Conservation (phyloP, 345 rosid genomes). For the Salix viminalis region DNA sequence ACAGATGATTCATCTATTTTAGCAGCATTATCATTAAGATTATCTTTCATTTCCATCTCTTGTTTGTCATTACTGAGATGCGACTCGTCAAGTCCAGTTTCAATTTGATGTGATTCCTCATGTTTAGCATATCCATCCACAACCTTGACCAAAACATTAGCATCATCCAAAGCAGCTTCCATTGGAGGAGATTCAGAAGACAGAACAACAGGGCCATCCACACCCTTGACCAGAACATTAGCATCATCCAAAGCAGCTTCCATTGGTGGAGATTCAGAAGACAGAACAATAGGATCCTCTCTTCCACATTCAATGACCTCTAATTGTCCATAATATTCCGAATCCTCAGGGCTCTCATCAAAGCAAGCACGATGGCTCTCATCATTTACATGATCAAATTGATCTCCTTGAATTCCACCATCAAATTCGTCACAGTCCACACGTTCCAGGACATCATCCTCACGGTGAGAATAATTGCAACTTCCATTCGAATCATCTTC, state of each 20-base stretch:
- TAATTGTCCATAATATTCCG: slow-evolving; percentile 29
- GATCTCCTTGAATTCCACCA: slow-evolving; percentile 19
- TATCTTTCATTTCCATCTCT: slow-evolving; percentile 16
- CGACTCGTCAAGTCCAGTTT: slow-evolving; percentile 9
- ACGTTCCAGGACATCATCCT: slow-evolving; percentile 24
- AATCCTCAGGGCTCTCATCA: slow-evolving; percentile 46
- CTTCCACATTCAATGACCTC: slow-evolving; percentile 27
- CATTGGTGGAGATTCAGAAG: slow-evolving; percentile 16
- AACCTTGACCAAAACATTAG: slow-evolving; percentile 16
- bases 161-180: slow-evolving; percentile 23
- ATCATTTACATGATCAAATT: slow-evolving; percentile 16
- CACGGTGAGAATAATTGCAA: slow-evolving; percentile 23
- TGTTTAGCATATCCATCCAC: slow-evolving; percentile 17
- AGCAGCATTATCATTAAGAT: slow-evolving; percentile 11
- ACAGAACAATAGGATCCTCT: slow-evolving; percentile 21
- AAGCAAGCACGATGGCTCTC: slow-evolving; percentile 28
- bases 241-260: no score
- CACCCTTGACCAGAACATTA: no score
- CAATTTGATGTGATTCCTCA: slow-evolving; percentile 24
- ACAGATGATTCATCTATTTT: slow-evolving; percentile 12
- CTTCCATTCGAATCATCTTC: slow-evolving; percentile 26
- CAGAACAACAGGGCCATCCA: slow-evolving; percentile 2
- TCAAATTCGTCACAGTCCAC: slow-evolving; percentile 20
- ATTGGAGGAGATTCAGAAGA: slow-evolving; percentile 23
- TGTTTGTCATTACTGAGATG: slow-evolving; percentile 15